Percentiles rank a stretch among this genome's conserved stretches.
These are phyloP conservation scores for Sphagnum tenellum DNA, from an alignment of 225 moss, liverwort and hornwort genomes.

Conservation along the genomic window DNA sequence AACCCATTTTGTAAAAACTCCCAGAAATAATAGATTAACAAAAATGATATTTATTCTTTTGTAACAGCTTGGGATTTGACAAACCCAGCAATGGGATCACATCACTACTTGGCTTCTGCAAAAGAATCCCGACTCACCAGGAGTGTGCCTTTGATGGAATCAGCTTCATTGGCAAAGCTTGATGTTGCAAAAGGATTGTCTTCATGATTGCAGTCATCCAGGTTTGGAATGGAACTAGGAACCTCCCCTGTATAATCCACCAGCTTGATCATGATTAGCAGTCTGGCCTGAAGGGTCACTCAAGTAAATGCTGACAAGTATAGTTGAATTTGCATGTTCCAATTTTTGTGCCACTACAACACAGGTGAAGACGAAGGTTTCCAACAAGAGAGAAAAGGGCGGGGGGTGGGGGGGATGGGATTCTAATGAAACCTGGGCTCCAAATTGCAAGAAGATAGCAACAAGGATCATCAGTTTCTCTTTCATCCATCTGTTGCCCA, in stretches of 20 bases:
- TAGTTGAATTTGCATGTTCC: neutral
- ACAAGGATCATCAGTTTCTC: conserved; percentile 77
- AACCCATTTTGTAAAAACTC: too few species aligned
- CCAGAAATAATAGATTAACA: too few species aligned
- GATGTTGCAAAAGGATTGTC: conserved; percentile 32
- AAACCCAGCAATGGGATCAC: too few species aligned
- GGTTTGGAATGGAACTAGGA: conserved; percentile 41
- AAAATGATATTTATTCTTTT: too few species aligned
- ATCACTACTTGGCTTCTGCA: too few species aligned
- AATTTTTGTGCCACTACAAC: conserved; percentile 1
- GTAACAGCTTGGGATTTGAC: too few species aligned
- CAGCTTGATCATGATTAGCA: too few species aligned
- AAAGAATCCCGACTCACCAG: conserved; percentile 27
- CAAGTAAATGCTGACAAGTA: too few species aligned
- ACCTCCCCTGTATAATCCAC: conserved; percentile 22
- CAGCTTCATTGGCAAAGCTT: conserved; percentile 20
- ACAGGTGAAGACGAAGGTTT: neutral
- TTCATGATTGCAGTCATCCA: conserved; percentile 28
- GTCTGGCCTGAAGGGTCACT: neutral
- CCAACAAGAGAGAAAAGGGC: neutral
- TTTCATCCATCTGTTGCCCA: conserved; percentile 50
- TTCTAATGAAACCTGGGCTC: conserved; percentile 51
- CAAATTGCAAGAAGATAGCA: conserved; percentile 72
- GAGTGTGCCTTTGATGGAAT: conserved; percentile 66
- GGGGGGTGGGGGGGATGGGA: neutral